phyloP scores from a whole-genome alignment of 768 basidiomycete species.

The Boletus sp. region DNA sequence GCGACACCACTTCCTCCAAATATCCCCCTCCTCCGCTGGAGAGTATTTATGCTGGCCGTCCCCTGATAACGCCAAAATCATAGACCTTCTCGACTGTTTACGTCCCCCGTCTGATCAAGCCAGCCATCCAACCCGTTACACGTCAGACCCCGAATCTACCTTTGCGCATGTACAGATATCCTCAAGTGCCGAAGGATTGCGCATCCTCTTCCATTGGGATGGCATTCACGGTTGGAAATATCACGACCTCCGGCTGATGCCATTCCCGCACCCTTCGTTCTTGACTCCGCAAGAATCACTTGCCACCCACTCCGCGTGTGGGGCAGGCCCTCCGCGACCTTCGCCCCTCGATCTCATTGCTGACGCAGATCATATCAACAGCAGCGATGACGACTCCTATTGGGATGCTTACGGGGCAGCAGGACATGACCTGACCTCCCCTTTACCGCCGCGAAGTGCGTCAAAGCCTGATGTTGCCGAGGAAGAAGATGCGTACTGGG shows the following conservation, averaged over 20 bases:
- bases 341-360: neutral
- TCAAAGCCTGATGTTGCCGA: slow-evolving; percentile 8
- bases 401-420: slow-evolving; percentile 63
- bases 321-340: neutral
- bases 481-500: slow-evolving; percentile 71
- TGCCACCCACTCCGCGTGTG: slow-evolving; percentile 24
- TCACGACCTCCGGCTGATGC: slow-evolving; percentile 67
- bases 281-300: slow-evolving; percentile 27
- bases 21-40: slow-evolving; percentile 47
- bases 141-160: slow-evolving; percentile 49
- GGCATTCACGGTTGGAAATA: slow-evolving; percentile 58
- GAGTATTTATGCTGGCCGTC: slow-evolving; percentile 73
- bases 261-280: slow-evolving; percentile 53
- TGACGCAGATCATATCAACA: slow-evolving; percentile 23
- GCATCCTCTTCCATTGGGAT: slow-evolving; percentile 73
- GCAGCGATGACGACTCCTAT: slow-evolving; percentile 51
- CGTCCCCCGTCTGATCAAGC: slow-evolving; percentile 27
- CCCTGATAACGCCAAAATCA: slow-evolving; percentile 31
- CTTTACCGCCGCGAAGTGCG: slow-evolving; percentile 20
- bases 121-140: slow-evolving; percentile 35
- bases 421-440: slow-evolving; percentile 29
- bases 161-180: slow-evolving; percentile 58
- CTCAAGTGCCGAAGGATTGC: slow-evolving; percentile 37
- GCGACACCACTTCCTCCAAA: slow-evolving; percentile 61
- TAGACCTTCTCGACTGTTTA: slow-evolving; percentile 46